phyloP scores from a whole-genome alignment of 1,284 basidiomycete species.

The Leccinum variabile region DNA sequence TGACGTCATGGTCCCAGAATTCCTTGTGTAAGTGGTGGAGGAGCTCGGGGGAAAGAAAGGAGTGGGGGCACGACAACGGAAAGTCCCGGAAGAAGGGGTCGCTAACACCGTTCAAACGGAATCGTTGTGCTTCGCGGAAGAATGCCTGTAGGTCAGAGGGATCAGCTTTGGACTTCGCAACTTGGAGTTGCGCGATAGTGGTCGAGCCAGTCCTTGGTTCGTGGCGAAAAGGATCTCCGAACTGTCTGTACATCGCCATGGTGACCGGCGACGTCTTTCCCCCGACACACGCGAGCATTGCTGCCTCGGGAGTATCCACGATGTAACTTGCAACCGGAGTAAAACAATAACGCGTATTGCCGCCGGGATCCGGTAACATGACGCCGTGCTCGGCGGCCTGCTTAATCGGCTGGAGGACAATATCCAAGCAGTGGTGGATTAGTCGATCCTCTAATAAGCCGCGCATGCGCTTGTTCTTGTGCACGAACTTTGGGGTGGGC shows the following conservation, averaged over 20 bases:
- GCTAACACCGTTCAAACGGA: constrained; percentile 4
- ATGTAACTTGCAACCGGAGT: constrained; percentile 7
- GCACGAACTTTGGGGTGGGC: constrained; percentile 5
- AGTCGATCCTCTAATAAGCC: neutral
- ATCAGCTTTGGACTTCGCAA: neutral
- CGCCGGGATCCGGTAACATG: constrained; percentile 1
- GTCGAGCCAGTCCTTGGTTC: neutral
- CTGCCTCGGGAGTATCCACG: constrained; percentile 3
- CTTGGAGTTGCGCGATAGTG: constrained; percentile 1
- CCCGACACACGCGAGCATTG: constrained; percentile 3
- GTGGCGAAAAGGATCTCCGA: neutral
- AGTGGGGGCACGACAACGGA: constrained; percentile 4
- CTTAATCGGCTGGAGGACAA: constrained; percentile 5
- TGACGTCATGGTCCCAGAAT: constrained; percentile 9
- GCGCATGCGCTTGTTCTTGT: constrained; percentile 1
- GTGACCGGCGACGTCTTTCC: constrained; percentile 5
- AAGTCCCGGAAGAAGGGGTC: constrained; percentile 6
- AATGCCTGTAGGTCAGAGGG: neutral
- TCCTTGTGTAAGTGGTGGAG: neutral
- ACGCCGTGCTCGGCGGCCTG: neutral
- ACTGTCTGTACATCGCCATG: neutral
- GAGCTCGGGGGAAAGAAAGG: constrained; percentile 3
- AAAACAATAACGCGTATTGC: constrained; percentile 1
- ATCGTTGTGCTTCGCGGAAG: constrained; percentile 1
- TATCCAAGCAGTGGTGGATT: constrained; percentile 5